A percentile compares a stretch with the other conserved stretches of the same genome.
phyloP scores from a whole-genome alignment of 768 basidiomycete genomes.

The Suillus bovinus region DNA sequence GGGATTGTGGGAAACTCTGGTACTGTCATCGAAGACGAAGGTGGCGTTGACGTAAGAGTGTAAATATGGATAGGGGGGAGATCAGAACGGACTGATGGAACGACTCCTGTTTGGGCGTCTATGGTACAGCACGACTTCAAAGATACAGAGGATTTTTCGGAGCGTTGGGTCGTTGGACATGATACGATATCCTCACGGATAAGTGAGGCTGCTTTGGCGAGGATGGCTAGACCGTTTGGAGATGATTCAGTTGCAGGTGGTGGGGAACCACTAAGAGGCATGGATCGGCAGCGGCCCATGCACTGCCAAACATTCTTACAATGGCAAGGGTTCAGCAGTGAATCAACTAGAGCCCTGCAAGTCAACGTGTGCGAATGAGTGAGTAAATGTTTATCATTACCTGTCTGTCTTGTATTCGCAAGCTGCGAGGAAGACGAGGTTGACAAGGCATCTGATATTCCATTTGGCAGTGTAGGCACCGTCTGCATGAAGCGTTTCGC shows the following conservation, averaged over 20 bases:
- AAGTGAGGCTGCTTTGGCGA: slow-evolving; percentile 39
- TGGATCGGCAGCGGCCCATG: slow-evolving; percentile 37
- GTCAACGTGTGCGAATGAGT: slow-evolving; percentile 12
- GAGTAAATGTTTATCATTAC: slow-evolving; percentile 30
- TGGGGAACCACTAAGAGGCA: slow-evolving; percentile 6
- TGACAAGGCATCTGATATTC: slow-evolving; percentile 56
- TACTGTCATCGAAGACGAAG: slow-evolving; percentile 19
- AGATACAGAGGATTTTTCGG: slow-evolving; percentile 3
- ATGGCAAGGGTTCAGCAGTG: slow-evolving; percentile 63
- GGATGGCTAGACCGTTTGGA: slow-evolving; percentile 31
- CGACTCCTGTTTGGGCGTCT: background rate
- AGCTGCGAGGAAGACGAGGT: slow-evolving; percentile 29
- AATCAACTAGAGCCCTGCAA: slow-evolving; percentile 45
- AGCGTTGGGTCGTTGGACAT: background rate
- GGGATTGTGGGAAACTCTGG: slow-evolving; percentile 61
- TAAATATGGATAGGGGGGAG: slow-evolving; percentile 40
- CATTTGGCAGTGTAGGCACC: slow-evolving; percentile 71
- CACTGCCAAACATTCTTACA: slow-evolving; percentile 60
- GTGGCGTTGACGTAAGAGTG: slow-evolving; percentile 45
- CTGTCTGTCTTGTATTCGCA: slow-evolving; percentile 50
- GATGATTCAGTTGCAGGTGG: background rate
- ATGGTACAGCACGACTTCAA: slow-evolving; percentile 25
- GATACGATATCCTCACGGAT: slow-evolving; percentile 10
- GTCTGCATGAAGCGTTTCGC: slow-evolving; percentile 72
- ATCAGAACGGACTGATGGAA: slow-evolving; percentile 1